These are phyloP conservation scores for Colletotrichum cuscutae DNA, from an alignment of 2,329 filamentous ascomycete species.

Conservation along the genomic window DNA sequence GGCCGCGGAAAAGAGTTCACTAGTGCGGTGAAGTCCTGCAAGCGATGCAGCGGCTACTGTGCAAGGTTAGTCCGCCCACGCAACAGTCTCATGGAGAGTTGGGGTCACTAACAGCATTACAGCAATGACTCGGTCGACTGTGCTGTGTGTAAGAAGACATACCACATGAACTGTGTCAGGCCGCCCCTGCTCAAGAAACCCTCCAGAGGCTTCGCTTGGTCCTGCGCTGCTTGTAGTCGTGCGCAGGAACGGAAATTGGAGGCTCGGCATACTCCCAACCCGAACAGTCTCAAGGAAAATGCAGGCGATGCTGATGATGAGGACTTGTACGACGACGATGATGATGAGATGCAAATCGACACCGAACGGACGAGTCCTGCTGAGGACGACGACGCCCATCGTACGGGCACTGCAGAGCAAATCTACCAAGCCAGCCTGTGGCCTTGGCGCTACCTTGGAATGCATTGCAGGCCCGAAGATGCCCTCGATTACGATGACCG, in stretches of 20 bases:
- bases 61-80: conserved; percentile 72
- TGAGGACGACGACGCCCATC: conserved; percentile 64
- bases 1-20: conserved; percentile 95
- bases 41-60: conserved; percentile 90
- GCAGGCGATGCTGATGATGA: conserved; percentile 74
- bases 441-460: conserved; percentile 95
- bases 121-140: conserved; percentile 97
- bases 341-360: conserved; percentile 68
- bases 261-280: conserved; percentile 83
- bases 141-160: conserved; percentile 92
- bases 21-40: conserved; percentile 95
- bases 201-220: conserved; percentile 97
- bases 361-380: conserved; percentile 74
- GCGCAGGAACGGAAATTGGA: conserved; percentile 95
- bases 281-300: conserved; percentile 66
- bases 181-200: conserved; percentile 95
- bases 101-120: conserved; percentile 23
- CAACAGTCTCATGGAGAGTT: conserved; percentile 16
- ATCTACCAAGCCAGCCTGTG: conserved; percentile 93
- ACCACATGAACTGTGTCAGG: conserved; percentile 98
- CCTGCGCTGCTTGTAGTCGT: conserved; percentile 93
- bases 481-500: conserved; percentile 96
- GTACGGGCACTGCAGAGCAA: conserved; percentile 81
- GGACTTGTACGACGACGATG: conserved; percentile 74
- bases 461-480: conserved; percentile 95